A percentile compares a stretch with the other conserved stretches of the same genome.
These are phyloP conservation scores for Pseudopediastrum boryanum DNA, from an alignment of 139 green algal species.

Conservation along the genomic window DNA sequence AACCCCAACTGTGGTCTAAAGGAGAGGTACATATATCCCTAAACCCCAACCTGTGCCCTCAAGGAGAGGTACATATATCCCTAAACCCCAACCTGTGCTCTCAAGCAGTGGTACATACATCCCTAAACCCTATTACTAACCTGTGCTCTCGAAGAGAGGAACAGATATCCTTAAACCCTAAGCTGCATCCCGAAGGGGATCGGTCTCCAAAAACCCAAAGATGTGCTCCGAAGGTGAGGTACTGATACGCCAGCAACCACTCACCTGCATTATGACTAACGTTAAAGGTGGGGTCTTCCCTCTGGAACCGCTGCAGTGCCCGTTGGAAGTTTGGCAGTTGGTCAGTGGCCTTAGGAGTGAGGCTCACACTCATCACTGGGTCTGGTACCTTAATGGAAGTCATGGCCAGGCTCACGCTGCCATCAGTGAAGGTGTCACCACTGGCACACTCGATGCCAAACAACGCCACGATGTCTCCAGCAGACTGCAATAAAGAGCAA, in stretches of 20 bases:
- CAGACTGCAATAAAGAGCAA: slow-evolving; percentile 14
- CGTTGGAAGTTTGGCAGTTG: slow-evolving; percentile 72
- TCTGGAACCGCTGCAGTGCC: slow-evolving; percentile 84
- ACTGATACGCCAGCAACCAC: not conserved
- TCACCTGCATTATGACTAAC: slow-evolving; percentile 50
- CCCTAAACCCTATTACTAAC: too few species aligned
- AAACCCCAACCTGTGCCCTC: too few species aligned
- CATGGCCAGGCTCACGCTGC: slow-evolving; percentile 75
- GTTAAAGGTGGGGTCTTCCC: slow-evolving; percentile 98
- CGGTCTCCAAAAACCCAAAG: too few species aligned
- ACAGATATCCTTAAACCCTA: too few species aligned
- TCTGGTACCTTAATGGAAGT: slow-evolving; percentile 95
- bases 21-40: too few species aligned
- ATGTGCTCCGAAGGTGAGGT: too few species aligned
- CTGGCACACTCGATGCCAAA: slow-evolving; percentile 98
- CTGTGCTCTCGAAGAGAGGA: too few species aligned
- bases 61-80: too few species aligned
- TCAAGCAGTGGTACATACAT: too few species aligned
- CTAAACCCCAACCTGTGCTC: too few species aligned
- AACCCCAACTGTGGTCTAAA: too few species aligned
- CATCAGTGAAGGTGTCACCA: slow-evolving; percentile 97
- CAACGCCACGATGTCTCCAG: slow-evolving; percentile 97
- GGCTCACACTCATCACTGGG: slow-evolving; percentile 96
- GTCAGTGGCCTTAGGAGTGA: slow-evolving; percentile 83
- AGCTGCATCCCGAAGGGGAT: too few species aligned